Conservation (phyloP, 1,139 yeast species). For the Sugiyamaella paludigena region DNA sequence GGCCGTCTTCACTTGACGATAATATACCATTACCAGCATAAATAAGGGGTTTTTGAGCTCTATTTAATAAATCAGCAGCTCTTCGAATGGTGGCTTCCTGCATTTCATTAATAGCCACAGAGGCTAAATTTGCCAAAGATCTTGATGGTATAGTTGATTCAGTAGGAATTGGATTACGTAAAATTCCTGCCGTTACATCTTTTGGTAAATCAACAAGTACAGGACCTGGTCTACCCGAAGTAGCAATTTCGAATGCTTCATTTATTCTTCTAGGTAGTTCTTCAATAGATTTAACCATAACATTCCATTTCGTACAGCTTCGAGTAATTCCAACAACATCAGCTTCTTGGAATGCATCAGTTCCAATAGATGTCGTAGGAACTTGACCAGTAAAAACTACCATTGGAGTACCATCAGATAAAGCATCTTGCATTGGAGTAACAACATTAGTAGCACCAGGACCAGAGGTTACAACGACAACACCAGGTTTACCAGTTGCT, state of each 20-base stretch:
- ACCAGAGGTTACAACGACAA: slow-evolving; percentile 94
- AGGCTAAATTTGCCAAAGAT: slow-evolving; percentile 69
- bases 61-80: slow-evolving; percentile 74
- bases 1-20: slow-evolving; percentile 71
- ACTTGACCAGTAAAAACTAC: slow-evolving; percentile 99
- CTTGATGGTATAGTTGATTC: slow-evolving; percentile 81
- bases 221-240: slow-evolving; percentile 96
- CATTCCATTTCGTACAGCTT: slow-evolving; percentile 98
- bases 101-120: slow-evolving; percentile 70
- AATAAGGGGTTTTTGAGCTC: slow-evolving; percentile 82
- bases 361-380: slow-evolving; percentile 91
- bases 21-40: slow-evolving; percentile 92
- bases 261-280: slow-evolving; percentile 94
- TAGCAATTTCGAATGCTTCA: slow-evolving; percentile 97
- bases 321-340: slow-evolving; percentile 96
- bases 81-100: slow-evolving; percentile 71
- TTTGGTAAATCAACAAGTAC: slow-evolving; percentile 96
- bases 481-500: slow-evolving; percentile 97
- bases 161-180: slow-evolving; percentile 84
- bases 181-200: slow-evolving; percentile 91
- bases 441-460: slow-evolving; percentile 98
- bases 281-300: slow-evolving; percentile 92
- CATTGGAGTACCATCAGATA: slow-evolving; percentile 95
- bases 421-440: slow-evolving; percentile 96
- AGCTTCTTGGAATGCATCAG: slow-evolving; percentile 99